A percentile compares a stretch with the other conserved stretches of the same genome.
Conservation (phyloP, 176 grass and related monocot genomes). For the Hordeum vulgare region MorexV3_pseudomolecules_assembly NC_058518.1:513043813-513044312, state of each 20-base stretch:
- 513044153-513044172: background rate
- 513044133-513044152: background rate
- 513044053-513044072: background rate
- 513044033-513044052: background rate
- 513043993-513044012: background rate
- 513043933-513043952: background rate
- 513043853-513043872: background rate
- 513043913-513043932: accelerated
- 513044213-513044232: background rate
- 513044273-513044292: background rate
- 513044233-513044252: background rate
- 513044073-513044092: background rate
- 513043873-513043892: background rate
- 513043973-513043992: background rate
- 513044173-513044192: background rate
- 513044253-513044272: background rate
- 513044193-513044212: background rate
- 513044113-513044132: background rate
- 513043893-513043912: background rate
- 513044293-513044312: background rate
- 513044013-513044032: background rate
- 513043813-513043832: background rate
- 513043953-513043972: background rate
- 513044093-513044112: background rate
- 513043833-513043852: background rate